These are phyloP conservation scores for Entomortierella beljakovae DNA, from an alignment of 192 early-diverging fungal species.

Conservation along the genomic window DNA sequence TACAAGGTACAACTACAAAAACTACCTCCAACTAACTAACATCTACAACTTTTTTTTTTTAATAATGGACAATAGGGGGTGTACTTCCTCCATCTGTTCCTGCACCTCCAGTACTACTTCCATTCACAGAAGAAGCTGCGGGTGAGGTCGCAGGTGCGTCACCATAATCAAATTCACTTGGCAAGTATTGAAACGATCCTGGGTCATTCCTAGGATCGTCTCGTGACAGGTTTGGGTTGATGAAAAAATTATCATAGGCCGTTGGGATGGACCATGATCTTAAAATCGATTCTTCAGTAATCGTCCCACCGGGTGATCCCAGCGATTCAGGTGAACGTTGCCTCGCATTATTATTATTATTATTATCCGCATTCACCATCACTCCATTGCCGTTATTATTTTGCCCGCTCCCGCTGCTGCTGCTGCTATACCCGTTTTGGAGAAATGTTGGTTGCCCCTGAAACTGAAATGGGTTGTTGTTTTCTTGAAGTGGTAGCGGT, in stretches of 20 bases:
- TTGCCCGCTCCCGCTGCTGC: too few species aligned
- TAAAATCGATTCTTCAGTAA: slow-evolving; percentile 28
- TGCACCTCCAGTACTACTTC: slow-evolving; percentile 5
- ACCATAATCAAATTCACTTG: slow-evolving; percentile 38
- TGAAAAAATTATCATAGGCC: slow-evolving; percentile 16
- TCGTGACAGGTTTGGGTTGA: slow-evolving; percentile 24
- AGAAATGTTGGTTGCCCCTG: too few species aligned
- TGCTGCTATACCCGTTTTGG: too few species aligned
- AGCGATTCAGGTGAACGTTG: slow-evolving; percentile 28
- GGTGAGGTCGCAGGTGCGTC: slow-evolving; percentile 35
- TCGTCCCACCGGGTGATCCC: slow-evolving; percentile 18
- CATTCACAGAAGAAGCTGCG: slow-evolving; percentile 11
- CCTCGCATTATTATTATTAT: not conserved
- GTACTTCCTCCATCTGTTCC: slow-evolving; percentile 13
- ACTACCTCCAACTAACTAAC: too few species aligned
- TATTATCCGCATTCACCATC: not conserved
- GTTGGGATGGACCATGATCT: slow-evolving; percentile 38
- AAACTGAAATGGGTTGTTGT: slow-evolving; percentile 1
- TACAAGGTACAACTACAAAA: too few species aligned
- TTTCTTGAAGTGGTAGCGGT: too few species aligned
- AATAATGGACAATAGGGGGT: too few species aligned
- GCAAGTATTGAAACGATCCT: slow-evolving; percentile 30
- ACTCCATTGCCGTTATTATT: not conserved
- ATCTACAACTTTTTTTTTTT: too few species aligned
- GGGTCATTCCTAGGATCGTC: slow-evolving; percentile 42